These are phyloP conservation scores for Colletotrichum filicis DNA, from an alignment of 2,329 filamentous ascomycete genomes.

Conservation along the genomic window DNA sequence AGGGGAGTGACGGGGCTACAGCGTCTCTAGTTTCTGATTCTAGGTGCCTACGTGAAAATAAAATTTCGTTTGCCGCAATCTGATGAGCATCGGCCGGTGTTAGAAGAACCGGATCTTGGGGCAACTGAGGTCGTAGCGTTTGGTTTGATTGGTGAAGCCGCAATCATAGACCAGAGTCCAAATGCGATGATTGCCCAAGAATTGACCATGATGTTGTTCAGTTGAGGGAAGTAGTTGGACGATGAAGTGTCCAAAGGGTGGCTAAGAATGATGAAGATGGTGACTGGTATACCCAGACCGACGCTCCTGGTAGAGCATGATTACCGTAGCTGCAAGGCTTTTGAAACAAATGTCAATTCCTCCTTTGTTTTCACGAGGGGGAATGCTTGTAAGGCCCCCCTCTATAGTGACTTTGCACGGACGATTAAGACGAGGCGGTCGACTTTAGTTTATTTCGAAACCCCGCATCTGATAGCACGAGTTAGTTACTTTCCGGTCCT, in stretches of 20 bases:
- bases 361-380: background rate
- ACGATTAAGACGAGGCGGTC: background rate
- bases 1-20: too few relatives aligned
- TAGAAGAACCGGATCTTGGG: background rate
- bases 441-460: background rate
- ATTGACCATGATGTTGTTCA: constrained; percentile 3
- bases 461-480: background rate
- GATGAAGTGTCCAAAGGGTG: background rate
- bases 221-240: background rate
- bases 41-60: constrained; percentile 16
- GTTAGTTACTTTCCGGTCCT: too few relatives aligned
- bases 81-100: background rate
- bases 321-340: background rate
- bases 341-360: background rate
- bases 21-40: too few relatives aligned
- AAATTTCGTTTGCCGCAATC: constrained; percentile 16
- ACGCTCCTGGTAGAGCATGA: background rate
- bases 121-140: background rate
- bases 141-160: background rate
- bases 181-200: background rate
- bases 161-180: background rate
- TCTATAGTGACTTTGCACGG: background rate
- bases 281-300: too few relatives aligned
- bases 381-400: background rate
- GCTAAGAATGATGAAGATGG: background rate